Conservation (phyloP, 768 basidiomycete species). For the Russula ochroleuca region DNA sequence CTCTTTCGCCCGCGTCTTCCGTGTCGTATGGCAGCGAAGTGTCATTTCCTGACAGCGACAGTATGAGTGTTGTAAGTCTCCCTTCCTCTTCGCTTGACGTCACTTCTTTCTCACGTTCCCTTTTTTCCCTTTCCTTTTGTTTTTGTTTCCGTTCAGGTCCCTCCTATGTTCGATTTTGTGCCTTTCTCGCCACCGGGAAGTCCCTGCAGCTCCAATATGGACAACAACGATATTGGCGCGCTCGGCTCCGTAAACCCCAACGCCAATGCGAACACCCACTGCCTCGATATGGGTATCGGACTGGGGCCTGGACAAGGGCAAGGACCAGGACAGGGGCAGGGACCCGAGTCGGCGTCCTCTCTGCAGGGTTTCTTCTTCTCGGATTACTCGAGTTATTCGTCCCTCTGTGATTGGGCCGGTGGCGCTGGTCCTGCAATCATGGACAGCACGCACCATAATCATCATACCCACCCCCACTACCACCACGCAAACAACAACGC, state of each 20-base stretch:
- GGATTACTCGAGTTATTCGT: constrained; percentile 23
- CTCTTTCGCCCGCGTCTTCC: constrained; percentile 23
- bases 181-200: constrained; percentile 25
- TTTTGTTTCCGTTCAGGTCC: not conserved
- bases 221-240: constrained; percentile 12
- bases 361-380: constrained; percentile 10
- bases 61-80: constrained; percentile 17
- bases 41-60: constrained; percentile 24
- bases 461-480: not conserved
- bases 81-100: not conserved
- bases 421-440: not conserved
- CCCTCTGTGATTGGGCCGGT: constrained; percentile 27
- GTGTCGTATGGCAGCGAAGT: constrained; percentile 24
- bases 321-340: not conserved
- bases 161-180: constrained; percentile 13
- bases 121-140: not conserved
- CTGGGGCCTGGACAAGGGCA: not conserved
- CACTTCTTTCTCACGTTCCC: not conserved
- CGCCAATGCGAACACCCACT: not conserved
- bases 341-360: not conserved
- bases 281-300: not conserved
- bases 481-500: not conserved
- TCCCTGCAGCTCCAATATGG: constrained; percentile 22
- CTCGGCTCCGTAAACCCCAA: constrained; percentile 9
- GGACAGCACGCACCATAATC: not conserved